Conservation (phyloP, 2,329 filamentous ascomycete genomes). For the Truncatella angustata region DNA sequence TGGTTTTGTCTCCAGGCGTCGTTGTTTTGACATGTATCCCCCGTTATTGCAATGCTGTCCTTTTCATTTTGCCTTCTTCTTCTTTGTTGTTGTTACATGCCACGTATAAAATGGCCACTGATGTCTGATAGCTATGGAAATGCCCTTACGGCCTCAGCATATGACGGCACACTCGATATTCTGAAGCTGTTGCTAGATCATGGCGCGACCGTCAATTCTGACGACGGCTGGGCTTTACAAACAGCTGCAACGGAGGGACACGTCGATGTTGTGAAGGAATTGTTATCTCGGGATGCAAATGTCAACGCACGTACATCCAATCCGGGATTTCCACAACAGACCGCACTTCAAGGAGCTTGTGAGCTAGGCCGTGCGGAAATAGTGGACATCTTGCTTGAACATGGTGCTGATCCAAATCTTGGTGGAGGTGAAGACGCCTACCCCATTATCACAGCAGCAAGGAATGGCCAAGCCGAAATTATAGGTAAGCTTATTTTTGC, state of each 20-base stretch:
- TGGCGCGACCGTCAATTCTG: slow-evolving; percentile 32
- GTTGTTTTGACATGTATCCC: background rate
- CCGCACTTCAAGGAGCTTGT: slow-evolving; percentile 38
- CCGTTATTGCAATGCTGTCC: background rate
- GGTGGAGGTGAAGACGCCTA: slow-evolving; percentile 31
- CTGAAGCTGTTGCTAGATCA: slow-evolving; percentile 30
- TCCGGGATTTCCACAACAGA: slow-evolving; percentile 29
- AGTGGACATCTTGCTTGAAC: slow-evolving; percentile 33
- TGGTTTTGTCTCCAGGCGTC: too few relatives aligned
- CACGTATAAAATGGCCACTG: background rate
- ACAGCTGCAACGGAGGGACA: slow-evolving; percentile 34
- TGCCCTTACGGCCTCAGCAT: slow-evolving; percentile 36
- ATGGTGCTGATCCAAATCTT: slow-evolving; percentile 34
- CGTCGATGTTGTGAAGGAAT: slow-evolving; percentile 30
- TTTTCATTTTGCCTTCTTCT: too few relatives aligned
- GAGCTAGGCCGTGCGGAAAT: slow-evolving; percentile 33
- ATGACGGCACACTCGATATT: slow-evolving; percentile 33
- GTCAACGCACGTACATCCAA: slow-evolving; percentile 30
- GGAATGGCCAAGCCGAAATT: slow-evolving; percentile 32
- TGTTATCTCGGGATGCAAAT: slow-evolving; percentile 33
- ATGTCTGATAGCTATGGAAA: slow-evolving; percentile 28
- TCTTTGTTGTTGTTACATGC: too few relatives aligned
- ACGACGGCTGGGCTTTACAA: slow-evolving; percentile 36
- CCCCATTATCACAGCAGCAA: slow-evolving; percentile 36
- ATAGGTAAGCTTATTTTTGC: slow-evolving; percentile 32